These are phyloP conservation scores for Silene latifolia DNA, from an alignment of 148 eudicot genomes.

Conservation along the genomic window DNA sequence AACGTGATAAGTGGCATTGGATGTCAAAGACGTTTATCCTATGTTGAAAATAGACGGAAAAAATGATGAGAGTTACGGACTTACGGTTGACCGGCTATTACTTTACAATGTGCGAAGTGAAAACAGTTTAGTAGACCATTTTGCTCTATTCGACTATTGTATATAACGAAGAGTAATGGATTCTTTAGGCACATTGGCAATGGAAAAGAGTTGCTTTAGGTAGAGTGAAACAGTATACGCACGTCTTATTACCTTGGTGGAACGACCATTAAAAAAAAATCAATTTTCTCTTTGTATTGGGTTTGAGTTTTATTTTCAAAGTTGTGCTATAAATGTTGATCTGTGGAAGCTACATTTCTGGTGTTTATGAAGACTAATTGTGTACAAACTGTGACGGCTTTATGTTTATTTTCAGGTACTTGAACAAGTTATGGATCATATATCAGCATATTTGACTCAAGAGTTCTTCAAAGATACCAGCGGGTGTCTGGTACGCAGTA, in stretches of 20 bases:
- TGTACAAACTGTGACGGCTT: background rate
- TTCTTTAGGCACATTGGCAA: no score
- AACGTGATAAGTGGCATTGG: background rate
- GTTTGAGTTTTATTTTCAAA: background rate
- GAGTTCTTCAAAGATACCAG: background rate
- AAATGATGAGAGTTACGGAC: no score
- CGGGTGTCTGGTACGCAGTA: constrained; percentile 11
- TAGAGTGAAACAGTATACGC: no score
- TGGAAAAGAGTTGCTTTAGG: no score
- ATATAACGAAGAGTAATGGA: no score
- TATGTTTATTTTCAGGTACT: constrained; percentile 26
- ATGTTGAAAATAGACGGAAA: background rate
- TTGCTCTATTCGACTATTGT: background rate
- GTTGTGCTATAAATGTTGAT: constrained; percentile 4
- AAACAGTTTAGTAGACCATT: no score
- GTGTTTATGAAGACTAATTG: background rate
- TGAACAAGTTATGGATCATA: constrained; percentile 23
- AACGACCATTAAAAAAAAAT: no score
- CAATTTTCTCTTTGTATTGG: background rate
- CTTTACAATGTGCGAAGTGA: background rate
- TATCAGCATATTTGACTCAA: constrained; percentile 11
- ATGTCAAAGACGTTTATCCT: background rate
- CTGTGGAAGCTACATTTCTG: background rate
- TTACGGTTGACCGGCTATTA: background rate
- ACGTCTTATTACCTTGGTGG: no score